These are phyloP conservation scores for Colletotrichum sp. DNA, from an alignment of 2,329 filamentous ascomycete genomes.

Conservation along the genomic window DNA sequence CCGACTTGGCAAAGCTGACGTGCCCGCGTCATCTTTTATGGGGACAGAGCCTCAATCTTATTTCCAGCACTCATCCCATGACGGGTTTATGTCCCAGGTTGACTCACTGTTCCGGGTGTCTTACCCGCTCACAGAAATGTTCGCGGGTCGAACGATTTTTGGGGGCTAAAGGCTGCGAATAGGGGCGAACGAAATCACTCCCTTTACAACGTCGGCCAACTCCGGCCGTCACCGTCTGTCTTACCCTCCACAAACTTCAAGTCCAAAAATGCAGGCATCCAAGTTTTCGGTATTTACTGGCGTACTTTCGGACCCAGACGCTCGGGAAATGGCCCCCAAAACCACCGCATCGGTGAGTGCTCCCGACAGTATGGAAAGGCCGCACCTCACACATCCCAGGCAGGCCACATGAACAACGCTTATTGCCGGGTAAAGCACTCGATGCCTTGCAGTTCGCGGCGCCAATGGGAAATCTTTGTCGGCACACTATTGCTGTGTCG, in stretches of 20 bases:
- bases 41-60: background rate
- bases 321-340: background rate
- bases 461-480: background rate
- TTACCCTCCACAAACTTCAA: background rate
- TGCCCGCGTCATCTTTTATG: background rate
- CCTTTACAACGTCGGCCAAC: background rate
- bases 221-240: background rate
- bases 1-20: background rate
- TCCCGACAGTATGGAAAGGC: background rate
- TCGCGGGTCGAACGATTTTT: background rate
- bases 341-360: background rate
- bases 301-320: background rate
- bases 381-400: background rate
- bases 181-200: background rate
- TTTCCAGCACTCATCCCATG: background rate
- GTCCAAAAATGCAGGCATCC: background rate
- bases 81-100: background rate
- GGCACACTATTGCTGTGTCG: background rate
- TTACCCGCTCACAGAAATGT: background rate
- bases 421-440: background rate
- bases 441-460: background rate
- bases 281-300: background rate
- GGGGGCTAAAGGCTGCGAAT: background rate
- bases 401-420: background rate
- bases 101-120: background rate